Conservation (phyloP, 2,329 filamentous ascomycete species). For the Moelleriella libera region DNA sequence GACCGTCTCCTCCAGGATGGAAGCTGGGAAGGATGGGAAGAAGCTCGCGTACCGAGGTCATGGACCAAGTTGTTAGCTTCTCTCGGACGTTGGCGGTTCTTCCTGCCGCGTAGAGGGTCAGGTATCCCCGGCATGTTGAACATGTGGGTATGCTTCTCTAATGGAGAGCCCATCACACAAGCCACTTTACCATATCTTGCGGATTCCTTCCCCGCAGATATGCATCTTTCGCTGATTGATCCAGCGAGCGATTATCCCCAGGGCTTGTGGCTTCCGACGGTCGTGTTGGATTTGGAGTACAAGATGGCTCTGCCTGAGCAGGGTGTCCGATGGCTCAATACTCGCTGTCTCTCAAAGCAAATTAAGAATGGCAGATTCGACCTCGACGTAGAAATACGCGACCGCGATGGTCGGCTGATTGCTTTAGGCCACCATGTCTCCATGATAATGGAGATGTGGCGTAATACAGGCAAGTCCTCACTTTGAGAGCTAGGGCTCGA, state of each 20-base stretch:
- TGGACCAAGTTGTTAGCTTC: constrained; percentile 14
- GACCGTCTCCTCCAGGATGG: constrained; percentile 1
- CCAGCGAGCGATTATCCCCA: neutral
- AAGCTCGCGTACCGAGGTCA: constrained; percentile 3
- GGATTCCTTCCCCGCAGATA: constrained; percentile 39
- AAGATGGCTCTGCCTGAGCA: constrained; percentile 55
- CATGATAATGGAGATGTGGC: constrained; percentile 7
- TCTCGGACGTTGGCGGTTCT: constrained; percentile 14
- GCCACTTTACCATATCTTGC: constrained; percentile 48
- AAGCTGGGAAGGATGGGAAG: constrained; percentile 8
- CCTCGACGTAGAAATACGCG: constrained; percentile 50
- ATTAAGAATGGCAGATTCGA: constrained; percentile 62
- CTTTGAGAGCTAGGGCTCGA: neutral
- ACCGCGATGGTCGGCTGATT: constrained; percentile 21
- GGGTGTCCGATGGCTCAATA: constrained; percentile 59
- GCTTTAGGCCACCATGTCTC: constrained; percentile 14
- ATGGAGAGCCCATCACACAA: constrained; percentile 48
- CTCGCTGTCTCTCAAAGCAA: constrained; percentile 49
- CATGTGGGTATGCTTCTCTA: constrained; percentile 47
- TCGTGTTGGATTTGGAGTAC: constrained; percentile 61
- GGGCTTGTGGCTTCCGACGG: constrained; percentile 59
- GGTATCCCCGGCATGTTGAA: constrained; percentile 8
- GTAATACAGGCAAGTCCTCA: constrained; percentile 4
- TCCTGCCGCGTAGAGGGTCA: constrained; percentile 9
- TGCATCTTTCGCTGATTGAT: constrained; percentile 1